Conservation (phyloP, 495 filamentous ascomycete genomes). For the Corynascus novoguineensis region DNA sequence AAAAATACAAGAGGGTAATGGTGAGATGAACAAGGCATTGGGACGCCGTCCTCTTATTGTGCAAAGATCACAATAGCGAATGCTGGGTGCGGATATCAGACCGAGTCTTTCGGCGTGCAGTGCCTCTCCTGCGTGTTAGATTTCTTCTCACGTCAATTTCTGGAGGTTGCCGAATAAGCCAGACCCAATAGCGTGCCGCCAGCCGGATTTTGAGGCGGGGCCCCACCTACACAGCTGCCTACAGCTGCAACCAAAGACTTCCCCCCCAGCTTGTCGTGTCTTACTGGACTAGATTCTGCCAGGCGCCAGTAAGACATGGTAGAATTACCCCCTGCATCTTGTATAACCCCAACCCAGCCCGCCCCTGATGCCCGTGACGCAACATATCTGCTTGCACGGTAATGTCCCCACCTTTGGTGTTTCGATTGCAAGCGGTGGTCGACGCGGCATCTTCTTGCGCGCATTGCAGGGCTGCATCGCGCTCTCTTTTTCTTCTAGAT, state of each 20-base stretch:
- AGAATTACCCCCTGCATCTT: no score
- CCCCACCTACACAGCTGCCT: slow-evolving; percentile 24
- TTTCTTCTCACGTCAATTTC: slow-evolving; percentile 37
- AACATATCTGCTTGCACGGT: not conserved
- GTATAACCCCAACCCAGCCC: slow-evolving; percentile 11
- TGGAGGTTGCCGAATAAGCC: slow-evolving; percentile 33
- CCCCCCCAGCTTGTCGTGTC: no score
- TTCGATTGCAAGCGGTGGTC: not conserved
- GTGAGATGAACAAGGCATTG: not conserved
- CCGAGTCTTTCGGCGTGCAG: slow-evolving; percentile 4
- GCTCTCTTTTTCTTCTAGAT: not conserved
- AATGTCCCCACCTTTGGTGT: not conserved
- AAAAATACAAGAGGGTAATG: not conserved
- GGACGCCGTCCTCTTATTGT: not conserved
- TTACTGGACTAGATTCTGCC: no score
- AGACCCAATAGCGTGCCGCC: slow-evolving; percentile 18
- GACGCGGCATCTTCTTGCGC: not conserved
- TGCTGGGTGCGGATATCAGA: slow-evolving; percentile 16
- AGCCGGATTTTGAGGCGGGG: slow-evolving; percentile 8
- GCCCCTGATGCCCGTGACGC: not conserved
- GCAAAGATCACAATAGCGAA: not conserved
- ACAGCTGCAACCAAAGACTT: not conserved
- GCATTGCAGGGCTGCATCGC: not conserved
- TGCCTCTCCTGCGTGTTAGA: slow-evolving; percentile 22
- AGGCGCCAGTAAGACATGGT: no score